Percentiles rank a stretch among this genome's conserved stretches.
These are phyloP conservation scores for Albatrellus ellisii DNA, from an alignment of 768 basidiomycete genomes.

Conservation along the genomic window DNA sequence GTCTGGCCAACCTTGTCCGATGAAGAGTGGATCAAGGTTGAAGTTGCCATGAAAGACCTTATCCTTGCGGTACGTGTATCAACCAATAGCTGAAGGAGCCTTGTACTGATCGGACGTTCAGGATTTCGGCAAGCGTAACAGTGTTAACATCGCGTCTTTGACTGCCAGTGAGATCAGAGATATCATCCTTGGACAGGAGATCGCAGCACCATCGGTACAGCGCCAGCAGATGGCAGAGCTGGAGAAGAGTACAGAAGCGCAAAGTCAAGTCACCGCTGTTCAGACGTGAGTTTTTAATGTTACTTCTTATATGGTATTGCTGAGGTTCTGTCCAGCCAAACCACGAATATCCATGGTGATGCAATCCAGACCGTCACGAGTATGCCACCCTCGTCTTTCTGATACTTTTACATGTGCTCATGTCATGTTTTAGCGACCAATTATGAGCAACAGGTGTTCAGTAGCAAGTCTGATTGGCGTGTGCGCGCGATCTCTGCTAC, in stretches of 20 bases:
- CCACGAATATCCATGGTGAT: slow-evolving; percentile 96
- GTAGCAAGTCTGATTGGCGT: slow-evolving; percentile 99
- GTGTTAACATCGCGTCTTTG: slow-evolving; percentile 95
- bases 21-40: slow-evolving; percentile 98
- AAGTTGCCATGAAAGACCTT: slow-evolving; percentile 96
- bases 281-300: slow-evolving; percentile 48
- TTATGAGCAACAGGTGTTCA: slow-evolving; percentile 98
- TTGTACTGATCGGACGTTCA: slow-evolving; percentile 20
- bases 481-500: slow-evolving; percentile 96
- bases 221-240: slow-evolving; percentile 99
- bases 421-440: slow-evolving; percentile 52
- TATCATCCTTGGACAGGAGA: slow-evolving; percentile 98
- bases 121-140: slow-evolving; percentile 98
- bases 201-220: slow-evolving; percentile 88
- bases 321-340: slow-evolving; percentile 39
- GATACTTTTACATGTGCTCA: not conserved
- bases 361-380: slow-evolving; percentile 91
- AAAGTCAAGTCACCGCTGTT: slow-evolving; percentile 88
- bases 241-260: slow-evolving; percentile 92
- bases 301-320: slow-evolving; percentile 4
- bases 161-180: slow-evolving; percentile 96
- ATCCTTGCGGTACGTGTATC: slow-evolving; percentile 61
- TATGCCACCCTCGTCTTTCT: slow-evolving; percentile 22
- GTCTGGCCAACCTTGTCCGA: slow-evolving; percentile 91
- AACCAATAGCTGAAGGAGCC: not conserved